These are phyloP conservation scores for Actinomucor elegans DNA, from an alignment of 371 early-diverging fungal species.

Conservation along the genomic window DNA sequence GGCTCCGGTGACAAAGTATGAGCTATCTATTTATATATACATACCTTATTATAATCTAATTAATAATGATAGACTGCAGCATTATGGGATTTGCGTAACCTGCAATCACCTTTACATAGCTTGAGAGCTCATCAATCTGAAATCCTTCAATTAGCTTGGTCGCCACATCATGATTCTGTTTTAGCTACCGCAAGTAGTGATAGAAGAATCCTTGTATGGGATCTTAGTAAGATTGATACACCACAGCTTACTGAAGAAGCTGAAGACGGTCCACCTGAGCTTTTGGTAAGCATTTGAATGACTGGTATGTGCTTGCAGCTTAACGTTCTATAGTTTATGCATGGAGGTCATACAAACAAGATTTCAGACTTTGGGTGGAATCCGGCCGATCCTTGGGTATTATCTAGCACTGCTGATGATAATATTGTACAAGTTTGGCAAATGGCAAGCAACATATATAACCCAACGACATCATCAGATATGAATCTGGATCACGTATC, in stretches of 20 bases:
- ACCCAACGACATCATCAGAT: too few species aligned
- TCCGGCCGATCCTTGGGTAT: constrained; percentile 92
- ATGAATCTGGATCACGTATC: too few species aligned
- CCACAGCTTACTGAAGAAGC: constrained; percentile 92
- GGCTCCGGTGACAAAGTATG: constrained; percentile 91
- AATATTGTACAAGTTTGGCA: constrained; percentile 98
- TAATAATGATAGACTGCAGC: constrained; percentile 66
- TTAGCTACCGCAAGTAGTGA: constrained; percentile 94
- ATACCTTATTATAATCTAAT: not conserved
- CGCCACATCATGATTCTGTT: constrained; percentile 89
- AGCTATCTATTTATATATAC: not conserved
- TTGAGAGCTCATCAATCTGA: constrained; percentile 91
- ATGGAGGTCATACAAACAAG: constrained; percentile 98
- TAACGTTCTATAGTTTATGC: constrained; percentile 75
- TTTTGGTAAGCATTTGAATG: constrained; percentile 62
- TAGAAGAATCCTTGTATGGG: constrained; percentile 96
- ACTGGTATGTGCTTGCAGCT: not conserved
- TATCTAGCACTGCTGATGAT: constrained; percentile 93
- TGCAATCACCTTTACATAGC: constrained; percentile 83
- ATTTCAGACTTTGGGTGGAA: constrained; percentile 98
- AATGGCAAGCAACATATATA: constrained; percentile 62
- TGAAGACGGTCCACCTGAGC: constrained; percentile 98
- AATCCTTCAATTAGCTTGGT: constrained; percentile 95
- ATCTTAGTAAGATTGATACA: constrained; percentile 87
- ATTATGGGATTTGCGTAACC: constrained; percentile 97